Conservation (phyloP, 768 basidiomycete species). For the Suillus bovinus region DNA sequence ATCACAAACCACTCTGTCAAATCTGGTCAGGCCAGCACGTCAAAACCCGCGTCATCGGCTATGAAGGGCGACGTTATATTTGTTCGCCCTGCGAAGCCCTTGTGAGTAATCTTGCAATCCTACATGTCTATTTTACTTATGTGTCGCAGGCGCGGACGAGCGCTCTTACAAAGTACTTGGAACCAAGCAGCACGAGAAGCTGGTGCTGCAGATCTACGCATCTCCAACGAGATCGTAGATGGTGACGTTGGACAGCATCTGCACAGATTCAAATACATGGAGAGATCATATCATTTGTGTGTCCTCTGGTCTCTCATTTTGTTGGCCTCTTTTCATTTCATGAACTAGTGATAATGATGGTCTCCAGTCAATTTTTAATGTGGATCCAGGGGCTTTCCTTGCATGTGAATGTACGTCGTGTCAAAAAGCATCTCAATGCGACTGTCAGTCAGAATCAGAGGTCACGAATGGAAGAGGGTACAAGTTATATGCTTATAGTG, state of each 20-base stretch:
- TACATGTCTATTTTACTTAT: not conserved
- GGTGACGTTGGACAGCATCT: constrained; percentile 44
- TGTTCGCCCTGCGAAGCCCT: not conserved
- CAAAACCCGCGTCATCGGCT: not conserved
- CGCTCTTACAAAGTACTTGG: constrained; percentile 33
- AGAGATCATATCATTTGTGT: constrained; percentile 51
- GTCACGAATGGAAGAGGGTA: constrained; percentile 30
- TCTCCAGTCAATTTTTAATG: constrained; percentile 22
- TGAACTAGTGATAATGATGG: constrained; percentile 14
- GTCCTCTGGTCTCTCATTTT: constrained; percentile 24
- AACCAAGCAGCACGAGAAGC: constrained; percentile 23
- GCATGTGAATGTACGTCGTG: constrained; percentile 47
- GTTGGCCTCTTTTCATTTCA: not conserved
- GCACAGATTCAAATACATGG: constrained; percentile 50
- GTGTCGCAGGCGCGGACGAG: constrained; percentile 20
- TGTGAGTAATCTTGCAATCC: not conserved
- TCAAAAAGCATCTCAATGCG: constrained; percentile 36
- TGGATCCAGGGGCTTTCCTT: constrained; percentile 37
- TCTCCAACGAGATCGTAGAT: constrained; percentile 35
- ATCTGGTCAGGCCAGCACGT: not conserved
- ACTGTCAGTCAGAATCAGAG: constrained; percentile 50
- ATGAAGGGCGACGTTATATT: not conserved
- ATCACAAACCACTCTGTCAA: not conserved
- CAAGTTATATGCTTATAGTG: constrained; percentile 45
- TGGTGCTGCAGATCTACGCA: constrained; percentile 33